Percentiles rank a stretch among this genome's conserved stretches.
phyloP scores from a whole-genome alignment of 2,329 filamentous ascomycete species.

The Aschersonia sp. region DNA sequence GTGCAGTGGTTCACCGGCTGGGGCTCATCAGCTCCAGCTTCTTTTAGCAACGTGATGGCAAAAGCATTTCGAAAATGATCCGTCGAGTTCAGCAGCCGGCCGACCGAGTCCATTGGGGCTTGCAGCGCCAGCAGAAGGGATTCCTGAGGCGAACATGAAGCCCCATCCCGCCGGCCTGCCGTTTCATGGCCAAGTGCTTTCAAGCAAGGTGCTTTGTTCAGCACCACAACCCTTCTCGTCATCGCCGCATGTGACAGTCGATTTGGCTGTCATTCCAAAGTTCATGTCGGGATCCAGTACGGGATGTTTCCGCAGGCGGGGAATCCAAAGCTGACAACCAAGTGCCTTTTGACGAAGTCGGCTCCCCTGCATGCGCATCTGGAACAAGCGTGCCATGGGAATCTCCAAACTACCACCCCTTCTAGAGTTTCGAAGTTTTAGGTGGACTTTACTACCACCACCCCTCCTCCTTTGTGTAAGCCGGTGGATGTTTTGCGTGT shows the following conservation, averaged over 20 bases:
- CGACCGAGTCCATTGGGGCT: no score
- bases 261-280: neutral
- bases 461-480: neutral
- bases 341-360: neutral
- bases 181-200: no score
- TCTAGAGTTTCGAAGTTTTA: neutral
- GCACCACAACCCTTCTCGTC: neutral
- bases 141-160: no score
- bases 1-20: no score
- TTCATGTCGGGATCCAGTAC: neutral
- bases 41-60: no score
- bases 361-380: neutral
- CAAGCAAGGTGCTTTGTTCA: neutral
- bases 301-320: neutral
- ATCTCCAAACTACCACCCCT: neutral
- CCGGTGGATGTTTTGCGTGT: neutral
- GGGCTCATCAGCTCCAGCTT: no score
- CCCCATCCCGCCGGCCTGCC: no score
- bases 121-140: no score
- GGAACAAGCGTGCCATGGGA: neutral
- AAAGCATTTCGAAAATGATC: no score
- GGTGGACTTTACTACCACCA: neutral
- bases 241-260: neutral
- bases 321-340: neutral
- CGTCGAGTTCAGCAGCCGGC: no score